phyloP scores from a whole-genome alignment of 805 yeast species.

The Wickerhamiella musiphila region DNA sequence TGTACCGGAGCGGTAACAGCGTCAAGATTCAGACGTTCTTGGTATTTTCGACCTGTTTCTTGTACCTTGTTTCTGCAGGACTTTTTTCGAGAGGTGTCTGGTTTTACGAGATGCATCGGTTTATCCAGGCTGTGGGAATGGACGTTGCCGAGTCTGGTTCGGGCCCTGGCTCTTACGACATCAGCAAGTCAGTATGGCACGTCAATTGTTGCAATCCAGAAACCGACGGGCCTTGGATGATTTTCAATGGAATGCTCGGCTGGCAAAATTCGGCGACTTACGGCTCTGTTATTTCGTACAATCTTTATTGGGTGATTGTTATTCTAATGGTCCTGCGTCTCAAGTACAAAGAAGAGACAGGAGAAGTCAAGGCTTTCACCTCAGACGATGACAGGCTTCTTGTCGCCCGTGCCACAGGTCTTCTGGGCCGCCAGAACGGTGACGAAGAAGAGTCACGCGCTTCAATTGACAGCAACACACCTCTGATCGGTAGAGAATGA shows the following conservation, averaged over 20 bases:
- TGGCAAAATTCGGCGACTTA: slow-evolving; percentile 92
- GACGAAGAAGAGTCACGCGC: background rate
- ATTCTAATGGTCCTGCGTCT: slow-evolving; percentile 30
- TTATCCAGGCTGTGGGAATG: slow-evolving; percentile 61
- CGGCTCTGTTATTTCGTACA: slow-evolving; percentile 65
- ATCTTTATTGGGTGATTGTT: slow-evolving; percentile 45
- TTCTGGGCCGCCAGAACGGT: slow-evolving; percentile 2
- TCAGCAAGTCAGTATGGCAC: slow-evolving; percentile 71
- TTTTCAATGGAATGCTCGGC: slow-evolving; percentile 72
- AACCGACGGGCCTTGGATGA: slow-evolving; percentile 87
- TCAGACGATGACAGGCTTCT: slow-evolving; percentile 9
- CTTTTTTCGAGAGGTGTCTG: slow-evolving; percentile 74
- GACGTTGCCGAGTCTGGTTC: slow-evolving; percentile 80
- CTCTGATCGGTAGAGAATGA: slow-evolving; percentile 2
- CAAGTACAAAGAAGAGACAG: slow-evolving; percentile 25
- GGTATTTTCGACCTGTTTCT: slow-evolving; percentile 57
- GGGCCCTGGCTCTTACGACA: slow-evolving; percentile 88
- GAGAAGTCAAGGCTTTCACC: background rate
- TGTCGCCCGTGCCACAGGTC: slow-evolving; percentile 9
- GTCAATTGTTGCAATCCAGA: slow-evolving; percentile 89
- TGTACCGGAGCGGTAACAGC: slow-evolving; percentile 67
- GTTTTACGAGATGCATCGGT: slow-evolving; percentile 69
- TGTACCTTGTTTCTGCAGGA: slow-evolving; percentile 77
- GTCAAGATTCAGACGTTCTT: slow-evolving; percentile 60
- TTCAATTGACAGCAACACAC: slow-evolving; percentile 5